A percentile compares a stretch with the other conserved stretches of the same genome.
Conservation (phyloP, 2,329 filamentous ascomycete genomes). For the Mycosphaerella arachidis region DNA sequence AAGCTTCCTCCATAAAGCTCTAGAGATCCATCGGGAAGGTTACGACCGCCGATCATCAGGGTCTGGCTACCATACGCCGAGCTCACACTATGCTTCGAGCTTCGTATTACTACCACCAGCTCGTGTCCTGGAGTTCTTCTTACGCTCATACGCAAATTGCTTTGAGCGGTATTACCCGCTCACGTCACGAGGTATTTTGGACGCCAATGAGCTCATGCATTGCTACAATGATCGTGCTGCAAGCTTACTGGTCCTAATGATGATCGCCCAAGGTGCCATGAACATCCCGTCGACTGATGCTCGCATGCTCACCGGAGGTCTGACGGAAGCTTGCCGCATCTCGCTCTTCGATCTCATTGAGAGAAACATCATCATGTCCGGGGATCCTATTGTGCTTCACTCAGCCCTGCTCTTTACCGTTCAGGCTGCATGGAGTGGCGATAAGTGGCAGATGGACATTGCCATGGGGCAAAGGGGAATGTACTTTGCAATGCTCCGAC, state of each 20-base stretch:
- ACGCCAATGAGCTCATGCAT: conserved; percentile 63
- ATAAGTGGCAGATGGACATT: conserved; percentile 75
- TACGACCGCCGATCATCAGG: conserved; percentile 6
- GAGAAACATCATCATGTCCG: conserved; percentile 64
- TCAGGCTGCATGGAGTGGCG: conserved; percentile 67
- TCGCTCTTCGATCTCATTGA: conserved; percentile 68
- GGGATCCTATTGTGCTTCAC: conserved; percentile 60
- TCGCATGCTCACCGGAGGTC: conserved; percentile 59
- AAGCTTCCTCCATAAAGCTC: conserved; percentile 64
- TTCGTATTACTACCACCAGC: conserved; percentile 64
- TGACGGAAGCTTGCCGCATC: conserved; percentile 68
- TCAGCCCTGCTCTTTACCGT: conserved; percentile 65
- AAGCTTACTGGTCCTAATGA: conserved; percentile 62
- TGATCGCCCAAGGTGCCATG: conserved; percentile 68
- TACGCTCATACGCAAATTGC: conserved; percentile 62
- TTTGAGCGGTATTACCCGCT: conserved; percentile 64
- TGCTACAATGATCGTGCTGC: conserved; percentile 60
- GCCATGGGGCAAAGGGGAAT: conserved; percentile 69
- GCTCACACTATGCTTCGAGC: conserved; percentile 52
- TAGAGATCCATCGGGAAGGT: conserved; percentile 59
- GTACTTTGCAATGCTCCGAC: conserved; percentile 68
- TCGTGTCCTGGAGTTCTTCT: conserved; percentile 62
- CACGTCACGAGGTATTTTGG: conserved; percentile 55
- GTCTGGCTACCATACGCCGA: conserved; percentile 38
- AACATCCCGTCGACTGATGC: conserved; percentile 63